Conservation (phyloP, 2,329 filamentous ascomycete species). For the Dothidotthia symphoricarpi region DNA sequence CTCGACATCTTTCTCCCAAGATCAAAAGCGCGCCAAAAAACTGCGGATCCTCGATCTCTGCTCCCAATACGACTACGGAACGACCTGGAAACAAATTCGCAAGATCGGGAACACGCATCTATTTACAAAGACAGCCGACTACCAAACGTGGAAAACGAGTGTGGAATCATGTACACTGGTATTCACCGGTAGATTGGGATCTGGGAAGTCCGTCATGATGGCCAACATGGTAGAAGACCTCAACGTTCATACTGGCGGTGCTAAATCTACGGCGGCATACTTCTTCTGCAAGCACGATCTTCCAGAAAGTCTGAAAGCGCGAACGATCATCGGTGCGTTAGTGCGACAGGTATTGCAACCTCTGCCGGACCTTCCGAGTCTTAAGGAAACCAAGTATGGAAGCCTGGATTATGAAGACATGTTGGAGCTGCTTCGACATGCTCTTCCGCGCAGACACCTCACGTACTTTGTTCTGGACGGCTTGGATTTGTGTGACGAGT, state of each 20-base stretch:
- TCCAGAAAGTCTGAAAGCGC: conserved; percentile 21
- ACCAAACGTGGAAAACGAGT: conserved; percentile 30
- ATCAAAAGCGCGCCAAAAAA: conserved; percentile 17
- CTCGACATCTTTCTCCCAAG: conserved; percentile 17
- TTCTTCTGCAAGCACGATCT: conserved; percentile 32
- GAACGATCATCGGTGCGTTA: conserved; percentile 25
- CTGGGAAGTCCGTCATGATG: conserved; percentile 48
- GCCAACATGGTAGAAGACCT: conserved; percentile 46
- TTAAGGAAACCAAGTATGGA: conserved; percentile 6
- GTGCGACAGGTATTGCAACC: conserved; percentile 40
- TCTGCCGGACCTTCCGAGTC: conserved; percentile 18
- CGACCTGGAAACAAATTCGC: conserved; percentile 45
- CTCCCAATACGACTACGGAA: conserved; percentile 45
- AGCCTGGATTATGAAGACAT: conserved; percentile 6
- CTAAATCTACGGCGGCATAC: conserved; percentile 15
- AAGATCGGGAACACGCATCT: conserved; percentile 42
- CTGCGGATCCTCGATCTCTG: conserved; percentile 41
- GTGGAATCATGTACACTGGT: conserved; percentile 33
- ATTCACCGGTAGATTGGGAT: conserved; percentile 45
- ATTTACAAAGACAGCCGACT: conserved; percentile 18
- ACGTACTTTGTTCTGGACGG: conserved; percentile 40
- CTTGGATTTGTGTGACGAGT: conserved; percentile 33
- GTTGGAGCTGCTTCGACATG: conserved; percentile 16
- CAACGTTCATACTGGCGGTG: conserved; percentile 2
- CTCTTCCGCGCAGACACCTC: conserved; percentile 17